Evolutionary conservation across 805 yeast genomes (phyloP).

Genomic region (Candida rishiriensis): DNA sequence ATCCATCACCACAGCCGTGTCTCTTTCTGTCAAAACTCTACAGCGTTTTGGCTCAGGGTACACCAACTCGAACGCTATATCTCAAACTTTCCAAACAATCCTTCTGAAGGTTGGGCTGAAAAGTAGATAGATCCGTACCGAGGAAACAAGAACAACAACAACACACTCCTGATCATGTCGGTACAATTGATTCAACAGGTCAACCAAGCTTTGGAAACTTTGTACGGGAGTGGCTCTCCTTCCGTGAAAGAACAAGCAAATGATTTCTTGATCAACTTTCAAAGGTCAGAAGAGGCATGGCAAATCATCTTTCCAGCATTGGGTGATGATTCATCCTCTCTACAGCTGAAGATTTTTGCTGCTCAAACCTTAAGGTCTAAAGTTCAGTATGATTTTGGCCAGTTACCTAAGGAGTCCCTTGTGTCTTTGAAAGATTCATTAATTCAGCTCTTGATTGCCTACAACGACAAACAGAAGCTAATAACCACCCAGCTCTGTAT

Average conservation of each 20-base stretch:
- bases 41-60: too few relatives aligned
- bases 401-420: slow-evolving; percentile 59
- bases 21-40: too few relatives aligned
- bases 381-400: slow-evolving; percentile 78
- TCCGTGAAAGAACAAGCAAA: slow-evolving; percentile 43
- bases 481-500: slow-evolving; percentile 82
- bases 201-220: slow-evolving; percentile 42
- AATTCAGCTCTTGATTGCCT: slow-evolving; percentile 49
- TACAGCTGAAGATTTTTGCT: slow-evolving; percentile 73
- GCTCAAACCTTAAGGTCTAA: slow-evolving; percentile 89
- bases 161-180: neutral
- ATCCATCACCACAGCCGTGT: too few relatives aligned
- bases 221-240: slow-evolving; percentile 34
- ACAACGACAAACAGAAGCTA: slow-evolving; percentile 44
- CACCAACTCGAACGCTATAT: too few relatives aligned
- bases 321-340: slow-evolving; percentile 22
- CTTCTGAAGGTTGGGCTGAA: too few relatives aligned
- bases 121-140: too few relatives aligned
- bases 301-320: slow-evolving; percentile 55
- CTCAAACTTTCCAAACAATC: too few relatives aligned
- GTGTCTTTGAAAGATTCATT: slow-evolving; percentile 64
- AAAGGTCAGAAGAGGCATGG: slow-evolving; percentile 85
- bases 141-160: too few relatives aligned
- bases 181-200: slow-evolving; percentile 24
- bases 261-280: slow-evolving; percentile 69